These are phyloP conservation scores for Geotrichum australiense DNA, from an alignment of 1,139 yeast genomes.

Conservation along the genomic window DNA sequence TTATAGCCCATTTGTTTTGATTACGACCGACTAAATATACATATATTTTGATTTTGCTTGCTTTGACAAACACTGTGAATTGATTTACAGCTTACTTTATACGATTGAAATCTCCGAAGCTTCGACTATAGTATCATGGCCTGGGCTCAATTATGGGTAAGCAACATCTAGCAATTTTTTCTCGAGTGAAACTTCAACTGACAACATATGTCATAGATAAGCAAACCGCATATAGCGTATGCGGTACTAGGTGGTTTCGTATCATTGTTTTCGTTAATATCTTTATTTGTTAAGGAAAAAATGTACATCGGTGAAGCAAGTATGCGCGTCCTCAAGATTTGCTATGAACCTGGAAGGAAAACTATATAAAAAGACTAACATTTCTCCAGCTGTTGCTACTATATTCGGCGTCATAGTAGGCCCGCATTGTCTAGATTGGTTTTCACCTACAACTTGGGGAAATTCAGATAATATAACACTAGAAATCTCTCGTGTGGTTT, in stretches of 20 bases:
- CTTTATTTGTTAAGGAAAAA: conserved; percentile 82
- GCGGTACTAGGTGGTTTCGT: conserved; percentile 90
- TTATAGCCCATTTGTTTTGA: too few relatives aligned
- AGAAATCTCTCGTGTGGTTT: conserved; percentile 79
- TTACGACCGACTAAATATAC: too few relatives aligned
- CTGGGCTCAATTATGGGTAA: conserved; percentile 32
- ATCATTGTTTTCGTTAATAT: conserved; percentile 77
- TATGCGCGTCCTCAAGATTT: not conserved
- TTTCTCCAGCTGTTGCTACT: conserved; percentile 58
- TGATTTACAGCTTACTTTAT: too few relatives aligned
- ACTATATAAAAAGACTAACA: not conserved
- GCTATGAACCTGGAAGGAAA: too few relatives aligned
- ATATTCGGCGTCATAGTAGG: conserved; percentile 89
- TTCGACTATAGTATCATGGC: too few relatives aligned
- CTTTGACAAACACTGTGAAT: too few relatives aligned
- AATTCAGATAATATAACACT: conserved; percentile 78
- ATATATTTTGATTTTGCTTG: too few relatives aligned
- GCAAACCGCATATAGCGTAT: conserved; percentile 77
- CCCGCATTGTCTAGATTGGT: conserved; percentile 88
- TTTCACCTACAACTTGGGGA: conserved; percentile 86
- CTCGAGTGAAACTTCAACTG: too few relatives aligned
- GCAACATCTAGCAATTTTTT: conserved; percentile 13
- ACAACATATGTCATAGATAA: conserved; percentile 30
- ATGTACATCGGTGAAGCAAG: conserved; percentile 89
- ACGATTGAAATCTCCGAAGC: too few relatives aligned